A percentile compares a stretch with the other conserved stretches of the same genome.
Evolutionary conservation across 768 basidiomycete genomes (phyloP).

Genomic region (Termitomyces titanicus): DNA sequence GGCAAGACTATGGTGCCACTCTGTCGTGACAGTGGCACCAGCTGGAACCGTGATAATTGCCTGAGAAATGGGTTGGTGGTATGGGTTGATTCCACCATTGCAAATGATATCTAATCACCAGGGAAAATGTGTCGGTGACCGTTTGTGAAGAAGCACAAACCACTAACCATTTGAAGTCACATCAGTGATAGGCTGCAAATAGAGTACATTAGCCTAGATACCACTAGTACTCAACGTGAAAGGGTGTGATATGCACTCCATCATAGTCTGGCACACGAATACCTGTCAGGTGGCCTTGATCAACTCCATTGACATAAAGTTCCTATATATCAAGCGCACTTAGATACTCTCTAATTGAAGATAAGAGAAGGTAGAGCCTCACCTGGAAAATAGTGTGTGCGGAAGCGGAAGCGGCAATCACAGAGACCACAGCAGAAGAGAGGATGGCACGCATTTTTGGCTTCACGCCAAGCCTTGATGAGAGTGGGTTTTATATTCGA

Average conservation of each 20-base stretch:
- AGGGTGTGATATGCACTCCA: slow-evolving; percentile 21
- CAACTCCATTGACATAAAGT: slow-evolving; percentile 49
- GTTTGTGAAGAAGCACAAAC: not conserved
- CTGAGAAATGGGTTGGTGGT: slow-evolving; percentile 41
- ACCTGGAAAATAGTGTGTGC: slow-evolving; percentile 56
- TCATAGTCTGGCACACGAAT: slow-evolving; percentile 44
- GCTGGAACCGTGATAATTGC: slow-evolving; percentile 47
- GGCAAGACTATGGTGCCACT: slow-evolving; percentile 47
- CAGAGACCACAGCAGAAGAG: slow-evolving; percentile 10
- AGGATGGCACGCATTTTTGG: slow-evolving; percentile 3
- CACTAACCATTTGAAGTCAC: slow-evolving; percentile 44
- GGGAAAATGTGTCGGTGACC: not conserved
- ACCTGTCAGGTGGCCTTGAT: slow-evolving; percentile 37
- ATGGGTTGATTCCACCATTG: slow-evolving; percentile 58
- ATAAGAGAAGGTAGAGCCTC: not conserved
- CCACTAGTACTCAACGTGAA: not conserved
- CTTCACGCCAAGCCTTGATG: not conserved
- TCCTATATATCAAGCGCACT: slow-evolving; percentile 24
- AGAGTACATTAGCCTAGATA: not conserved
- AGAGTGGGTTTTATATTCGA: slow-evolving; percentile 2
- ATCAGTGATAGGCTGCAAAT: slow-evolving; percentile 47
- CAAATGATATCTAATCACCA: slow-evolving; percentile 37
- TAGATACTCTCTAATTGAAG: not conserved
- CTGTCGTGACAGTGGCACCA: slow-evolving; percentile 47
- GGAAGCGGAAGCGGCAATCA: slow-evolving; percentile 24